Evolutionary conservation across 2,329 filamentous ascomycete species (phyloP), one percentile per base, ranked within the genome.

Genomic region (Leptographium flavum): DNA sequence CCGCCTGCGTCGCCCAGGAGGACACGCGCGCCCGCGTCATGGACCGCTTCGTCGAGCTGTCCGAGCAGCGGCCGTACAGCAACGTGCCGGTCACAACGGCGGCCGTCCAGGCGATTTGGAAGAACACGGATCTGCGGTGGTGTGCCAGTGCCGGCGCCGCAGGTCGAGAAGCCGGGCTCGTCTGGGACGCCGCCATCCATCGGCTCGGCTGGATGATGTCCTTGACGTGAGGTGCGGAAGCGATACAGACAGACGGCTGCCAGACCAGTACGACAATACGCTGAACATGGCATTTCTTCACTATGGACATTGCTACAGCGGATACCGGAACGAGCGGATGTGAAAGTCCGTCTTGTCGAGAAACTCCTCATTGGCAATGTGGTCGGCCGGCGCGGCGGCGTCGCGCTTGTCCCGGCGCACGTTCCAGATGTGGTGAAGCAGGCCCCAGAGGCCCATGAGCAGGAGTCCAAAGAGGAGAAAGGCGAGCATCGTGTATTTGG

Each of bases 201-300:
- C 44, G 44, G 15, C 27, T 46, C 4, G 39, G 44, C 3, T 46
- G 44, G 44, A 46, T 42, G 38, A 31, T 46, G 31, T 25, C 44
- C 3, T 22, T 42, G 17, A 46, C 32, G 2, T 46, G 28, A 32
- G n/a, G n/a, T n/a, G n/a, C n/a, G n/a, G n/a, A n/a, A n/a, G n/a
- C n/a, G n/a, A n/a, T n/a, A n/a, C n/a, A n/a, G n/a, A n/a, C n/a
- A n/a, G n/a, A n/a, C n/a, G n/a, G n/a, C n/a, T n/a, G n/a, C n/a
- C n/a, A n/a, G n/a, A n/a, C n/a, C n/a, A n/a, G n/a, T n/a, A n/a
- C n/a, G n/a, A n/a, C n/a, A n/a, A n/a, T n/a, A n/a, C n/a, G n/a
- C n/a, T n/a, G n/a, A n/a, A n/a, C n/a, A n/a, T n/a, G n/a, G n/a
- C n/a, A n/a, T n/a, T n/a, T n/a, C n/a, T n/a, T n/a, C n/a, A n/a